Percentiles rank a stretch among this genome's conserved stretches.
These are phyloP conservation scores for Elsinoe necatrix DNA, from an alignment of 2,329 filamentous ascomycete genomes.

Conservation along the genomic window DNA sequence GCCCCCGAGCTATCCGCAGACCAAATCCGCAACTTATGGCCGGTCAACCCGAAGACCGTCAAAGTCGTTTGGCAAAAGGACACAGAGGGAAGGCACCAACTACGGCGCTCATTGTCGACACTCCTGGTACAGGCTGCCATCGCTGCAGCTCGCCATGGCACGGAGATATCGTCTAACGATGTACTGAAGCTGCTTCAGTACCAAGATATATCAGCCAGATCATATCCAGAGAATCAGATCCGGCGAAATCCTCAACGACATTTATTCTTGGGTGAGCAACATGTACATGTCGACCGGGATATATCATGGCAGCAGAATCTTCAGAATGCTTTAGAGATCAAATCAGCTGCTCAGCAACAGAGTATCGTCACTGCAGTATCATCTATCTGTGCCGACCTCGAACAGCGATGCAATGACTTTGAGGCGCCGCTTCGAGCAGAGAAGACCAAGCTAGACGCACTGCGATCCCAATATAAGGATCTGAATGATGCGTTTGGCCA, in stretches of 20 bases:
- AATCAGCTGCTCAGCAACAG: conserved; percentile 38
- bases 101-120: not conserved
- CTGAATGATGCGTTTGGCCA: conserved; percentile 31
- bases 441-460: conserved; percentile 28
- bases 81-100: too few relatives aligned
- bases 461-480: conserved; percentile 31
- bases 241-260: not conserved
- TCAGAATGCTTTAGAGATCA: conserved; percentile 35
- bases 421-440: conserved; percentile 47
- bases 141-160: not conserved
- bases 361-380: conserved; percentile 42
- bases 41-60: not conserved
- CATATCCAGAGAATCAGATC: not conserved
- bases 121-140: not conserved
- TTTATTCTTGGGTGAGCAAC: not conserved
- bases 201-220: not conserved
- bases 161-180: not conserved
- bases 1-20: not conserved
- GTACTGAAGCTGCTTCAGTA: not conserved
- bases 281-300: not conserved
- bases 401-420: conserved; percentile 46
- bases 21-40: not conserved
- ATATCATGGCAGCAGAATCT: conserved; percentile 44
- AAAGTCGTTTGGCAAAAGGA: not conserved
- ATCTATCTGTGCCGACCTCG: conserved; percentile 48